phyloP scores from a whole-genome alignment of 177 flowering plant species.

The Tripterygium wilfordii region DNA sequence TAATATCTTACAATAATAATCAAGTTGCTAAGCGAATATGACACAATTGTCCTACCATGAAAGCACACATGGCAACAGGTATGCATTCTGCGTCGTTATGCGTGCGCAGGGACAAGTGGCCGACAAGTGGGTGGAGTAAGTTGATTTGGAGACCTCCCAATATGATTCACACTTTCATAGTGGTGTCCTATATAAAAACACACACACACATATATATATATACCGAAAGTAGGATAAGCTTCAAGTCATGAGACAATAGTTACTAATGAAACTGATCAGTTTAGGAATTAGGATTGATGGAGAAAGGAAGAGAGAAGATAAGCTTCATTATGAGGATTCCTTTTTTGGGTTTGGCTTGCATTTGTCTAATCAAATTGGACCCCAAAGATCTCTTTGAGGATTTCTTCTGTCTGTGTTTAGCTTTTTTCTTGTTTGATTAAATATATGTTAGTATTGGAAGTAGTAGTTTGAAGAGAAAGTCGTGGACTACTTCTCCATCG shows the following conservation, averaged over 20 bases:
- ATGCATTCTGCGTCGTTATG: too few species aligned
- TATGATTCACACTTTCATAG: constrained; percentile 4
- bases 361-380: constrained; percentile 15
- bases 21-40: too few species aligned
- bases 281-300: too few species aligned
- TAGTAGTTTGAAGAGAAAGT: too few species aligned
- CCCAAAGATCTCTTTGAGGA: constrained; percentile 8
- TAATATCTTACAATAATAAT: too few species aligned
- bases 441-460: too few species aligned
- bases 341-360: constrained; percentile 16
- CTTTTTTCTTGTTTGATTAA: too few species aligned
- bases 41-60: too few species aligned
- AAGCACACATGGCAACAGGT: too few species aligned
- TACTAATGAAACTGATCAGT: constrained; percentile 1
- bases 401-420: too few species aligned
- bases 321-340: constrained; percentile 8
- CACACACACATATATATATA: constrained; percentile 7
- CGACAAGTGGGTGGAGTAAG: constrained; percentile 19
- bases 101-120: constrained; percentile 17
- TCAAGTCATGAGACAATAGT: not conserved
- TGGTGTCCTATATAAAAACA: constrained; percentile 6
- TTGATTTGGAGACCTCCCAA: constrained; percentile 5
- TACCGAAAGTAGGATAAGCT: constrained; percentile 1
- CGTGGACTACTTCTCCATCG: too few species aligned
- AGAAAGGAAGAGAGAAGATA: not conserved